A percentile compares a stretch with the other conserved stretches of the same genome.
phyloP scores from a whole-genome alignment of 768 basidiomycete species.

The Boletus edulis region DNA sequence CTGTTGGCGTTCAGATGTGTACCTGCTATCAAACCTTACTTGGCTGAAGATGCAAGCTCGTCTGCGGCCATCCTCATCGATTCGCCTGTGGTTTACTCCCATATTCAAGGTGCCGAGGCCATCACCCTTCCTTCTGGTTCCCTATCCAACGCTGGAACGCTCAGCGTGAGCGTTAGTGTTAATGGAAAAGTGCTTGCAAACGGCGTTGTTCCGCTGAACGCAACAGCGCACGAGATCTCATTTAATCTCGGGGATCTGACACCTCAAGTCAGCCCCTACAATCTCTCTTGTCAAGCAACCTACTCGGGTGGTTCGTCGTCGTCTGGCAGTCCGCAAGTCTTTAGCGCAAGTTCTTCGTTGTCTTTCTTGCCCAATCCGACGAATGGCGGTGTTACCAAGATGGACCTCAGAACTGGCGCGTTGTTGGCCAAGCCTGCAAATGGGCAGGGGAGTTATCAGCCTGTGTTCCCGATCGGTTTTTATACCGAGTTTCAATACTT shows the following conservation, averaged over 20 bases:
- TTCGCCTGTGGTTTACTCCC: slow-evolving; percentile 44
- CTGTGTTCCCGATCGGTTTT: slow-evolving; percentile 46
- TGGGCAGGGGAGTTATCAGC: slow-evolving; percentile 46
- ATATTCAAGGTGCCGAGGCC: slow-evolving; percentile 43
- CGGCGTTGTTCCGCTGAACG: slow-evolving; percentile 51
- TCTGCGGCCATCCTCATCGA: slow-evolving; percentile 52
- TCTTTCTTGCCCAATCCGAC: slow-evolving; percentile 47
- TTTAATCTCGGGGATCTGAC: slow-evolving; percentile 46
- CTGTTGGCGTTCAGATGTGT: slow-evolving; percentile 57
- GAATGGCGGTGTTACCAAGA: slow-evolving; percentile 53
- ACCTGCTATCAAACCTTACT: slow-evolving; percentile 56
- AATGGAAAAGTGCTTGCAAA: slow-evolving; percentile 42
- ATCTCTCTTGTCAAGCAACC: slow-evolving; percentile 28
- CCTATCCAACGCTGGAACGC: slow-evolving; percentile 21
- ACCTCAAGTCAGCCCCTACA: slow-evolving; percentile 35
- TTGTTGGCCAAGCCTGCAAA: slow-evolving; percentile 48
- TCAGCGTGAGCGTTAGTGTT: slow-evolving; percentile 44
- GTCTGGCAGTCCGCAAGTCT: slow-evolving; percentile 32
- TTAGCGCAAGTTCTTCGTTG: slow-evolving; percentile 41
- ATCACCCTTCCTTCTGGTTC: slow-evolving; percentile 36
- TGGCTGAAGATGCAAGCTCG: slow-evolving; percentile 47
- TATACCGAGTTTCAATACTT: slow-evolving; percentile 42
- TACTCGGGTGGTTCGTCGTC: slow-evolving; percentile 32
- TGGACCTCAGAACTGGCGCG: slow-evolving; percentile 58
- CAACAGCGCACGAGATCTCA: slow-evolving; percentile 45